These are phyloP conservation scores for Kuraishia borneana DNA, from an alignment of 805 yeast species.

Conservation along the genomic window DNA sequence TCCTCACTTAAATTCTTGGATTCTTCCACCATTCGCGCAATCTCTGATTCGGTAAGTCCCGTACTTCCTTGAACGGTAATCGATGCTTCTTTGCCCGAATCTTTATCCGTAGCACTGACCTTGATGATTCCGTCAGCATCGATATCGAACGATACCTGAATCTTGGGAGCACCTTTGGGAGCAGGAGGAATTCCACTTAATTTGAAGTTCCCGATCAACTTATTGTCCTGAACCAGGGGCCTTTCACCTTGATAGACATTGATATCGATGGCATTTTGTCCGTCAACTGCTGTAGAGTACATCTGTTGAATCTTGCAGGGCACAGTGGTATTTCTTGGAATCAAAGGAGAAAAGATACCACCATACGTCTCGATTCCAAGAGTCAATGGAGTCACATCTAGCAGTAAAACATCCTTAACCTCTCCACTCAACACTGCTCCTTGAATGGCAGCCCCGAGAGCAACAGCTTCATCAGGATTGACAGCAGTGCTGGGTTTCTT, in stretches of 20 bases:
- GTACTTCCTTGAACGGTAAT: slow-evolving; percentile 95
- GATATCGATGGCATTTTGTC: slow-evolving; percentile 90
- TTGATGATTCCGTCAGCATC: slow-evolving; percentile 97
- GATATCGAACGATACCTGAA: slow-evolving; percentile 87
- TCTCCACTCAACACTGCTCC: slow-evolving; percentile 96
- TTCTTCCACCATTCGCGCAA: slow-evolving; percentile 83
- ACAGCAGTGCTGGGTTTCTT: slow-evolving; percentile 84
- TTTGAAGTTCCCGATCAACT: slow-evolving; percentile 89
- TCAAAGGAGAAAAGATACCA: slow-evolving; percentile 84
- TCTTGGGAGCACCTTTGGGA: slow-evolving; percentile 83
- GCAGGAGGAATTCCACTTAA: slow-evolving; percentile 85
- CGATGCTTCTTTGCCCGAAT: slow-evolving; percentile 86
- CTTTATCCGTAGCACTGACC: slow-evolving; percentile 90
- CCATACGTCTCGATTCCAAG: slow-evolving; percentile 96
- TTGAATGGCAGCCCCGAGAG: slow-evolving; percentile 96
- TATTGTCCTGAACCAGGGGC: slow-evolving; percentile 91
- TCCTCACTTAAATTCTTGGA: slow-evolving; percentile 84
- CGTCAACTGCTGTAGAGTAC: slow-evolving; percentile 91
- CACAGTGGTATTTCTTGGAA: slow-evolving; percentile 83
- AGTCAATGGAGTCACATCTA: slow-evolving; percentile 83
- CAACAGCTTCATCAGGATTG: slow-evolving; percentile 92
- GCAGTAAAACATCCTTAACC: slow-evolving; percentile 80
- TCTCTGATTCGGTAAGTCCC: slow-evolving; percentile 82
- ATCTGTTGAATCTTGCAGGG: slow-evolving; percentile 91
- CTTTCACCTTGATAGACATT: slow-evolving; percentile 98